Evolutionary conservation across 306 rosid species (phyloP).

Genomic region (Castanea crenata): DNA sequence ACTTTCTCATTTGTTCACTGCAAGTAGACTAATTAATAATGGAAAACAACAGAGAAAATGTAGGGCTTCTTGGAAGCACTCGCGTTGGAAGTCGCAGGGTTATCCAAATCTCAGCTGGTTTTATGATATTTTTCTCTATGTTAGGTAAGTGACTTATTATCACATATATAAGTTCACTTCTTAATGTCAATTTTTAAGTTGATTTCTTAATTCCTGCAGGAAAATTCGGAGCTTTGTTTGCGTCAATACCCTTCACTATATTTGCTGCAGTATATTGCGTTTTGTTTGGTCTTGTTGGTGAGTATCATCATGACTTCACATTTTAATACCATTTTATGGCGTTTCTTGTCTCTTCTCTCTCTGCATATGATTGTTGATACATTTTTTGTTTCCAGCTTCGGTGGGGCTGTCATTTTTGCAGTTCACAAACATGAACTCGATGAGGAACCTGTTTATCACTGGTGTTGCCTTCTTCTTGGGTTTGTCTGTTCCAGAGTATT

Average conservation of each 20-base stretch:
- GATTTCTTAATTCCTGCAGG: slow-evolving; percentile 48
- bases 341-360: slow-evolving; percentile 3
- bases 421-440: slow-evolving; percentile 97
- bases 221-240: slow-evolving; percentile 95
- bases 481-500: slow-evolving; percentile 83
- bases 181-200: neutral
- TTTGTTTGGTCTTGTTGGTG: slow-evolving; percentile 96
- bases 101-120: slow-evolving; percentile 95
- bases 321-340: neutral
- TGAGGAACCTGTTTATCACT: slow-evolving; percentile 88
- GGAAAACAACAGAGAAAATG: slow-evolving; percentile 69
- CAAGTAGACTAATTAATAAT: slow-evolving; percentile 10
- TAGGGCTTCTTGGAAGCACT: slow-evolving; percentile 97
- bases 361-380: slow-evolving; percentile 9
- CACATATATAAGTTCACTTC: neutral
- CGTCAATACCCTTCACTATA: slow-evolving; percentile 91
- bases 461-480: slow-evolving; percentile 92
- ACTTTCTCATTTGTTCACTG: slow-evolving; percentile 2
- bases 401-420: slow-evolving; percentile 98
- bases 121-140: slow-evolving; percentile 96
- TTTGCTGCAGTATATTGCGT: slow-evolving; percentile 93
- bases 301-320: slow-evolving; percentile 20
- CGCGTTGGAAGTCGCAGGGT: slow-evolving; percentile 98
- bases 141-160: slow-evolving; percentile 49
- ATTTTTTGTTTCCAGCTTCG: slow-evolving; percentile 63